These are phyloP conservation scores for Didymella sp. DNA, from an alignment of 2,329 filamentous ascomycete genomes.

Conservation along the genomic window DNA sequence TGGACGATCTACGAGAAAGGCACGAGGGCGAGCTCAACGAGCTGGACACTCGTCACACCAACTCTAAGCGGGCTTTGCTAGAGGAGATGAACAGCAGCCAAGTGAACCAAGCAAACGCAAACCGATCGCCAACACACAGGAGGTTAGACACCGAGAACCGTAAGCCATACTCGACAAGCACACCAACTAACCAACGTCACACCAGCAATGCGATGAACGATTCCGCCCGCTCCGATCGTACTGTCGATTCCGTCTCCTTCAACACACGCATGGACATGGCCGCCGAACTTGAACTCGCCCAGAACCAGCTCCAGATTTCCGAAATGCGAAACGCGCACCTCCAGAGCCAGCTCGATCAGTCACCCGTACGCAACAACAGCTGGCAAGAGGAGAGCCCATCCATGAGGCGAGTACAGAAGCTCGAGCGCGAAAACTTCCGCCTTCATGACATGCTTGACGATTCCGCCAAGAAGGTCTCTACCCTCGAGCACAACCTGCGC, in stretches of 20 bases:
- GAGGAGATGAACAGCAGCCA: constrained; percentile 91
- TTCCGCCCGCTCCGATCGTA: constrained; percentile 83
- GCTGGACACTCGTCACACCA: constrained; percentile 65
- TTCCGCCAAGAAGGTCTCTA: constrained; percentile 88
- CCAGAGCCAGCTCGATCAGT: constrained; percentile 82
- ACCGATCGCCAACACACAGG: constrained; percentile 74
- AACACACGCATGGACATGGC: constrained; percentile 92
- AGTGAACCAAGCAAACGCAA: constrained; percentile 59
- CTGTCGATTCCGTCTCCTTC: constrained; percentile 80
- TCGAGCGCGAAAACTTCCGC: constrained; percentile 89
- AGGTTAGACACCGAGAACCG: constrained; percentile 65
- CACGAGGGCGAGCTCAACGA: constrained; percentile 75
- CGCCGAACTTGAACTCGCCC: constrained; percentile 86
- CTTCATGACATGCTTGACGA: constrained; percentile 95
- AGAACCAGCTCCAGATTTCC: constrained; percentile 90
- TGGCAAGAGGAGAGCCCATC: constrained; percentile 80
- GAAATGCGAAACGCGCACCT: constrained; percentile 96
- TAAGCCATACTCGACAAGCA: constrained; percentile 74
- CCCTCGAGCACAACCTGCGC: constrained; percentile 83
- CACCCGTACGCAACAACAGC: constrained; percentile 63
- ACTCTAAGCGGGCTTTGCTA: constrained; percentile 75
- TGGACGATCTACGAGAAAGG: constrained; percentile 77
- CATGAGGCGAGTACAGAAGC: constrained; percentile 80
- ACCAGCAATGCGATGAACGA: constrained; percentile 73
- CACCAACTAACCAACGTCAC: constrained; percentile 73